Conservation (phyloP, 2,329 filamentous ascomycete species). For the Lasiodiplodia hormozganensis region DNA sequence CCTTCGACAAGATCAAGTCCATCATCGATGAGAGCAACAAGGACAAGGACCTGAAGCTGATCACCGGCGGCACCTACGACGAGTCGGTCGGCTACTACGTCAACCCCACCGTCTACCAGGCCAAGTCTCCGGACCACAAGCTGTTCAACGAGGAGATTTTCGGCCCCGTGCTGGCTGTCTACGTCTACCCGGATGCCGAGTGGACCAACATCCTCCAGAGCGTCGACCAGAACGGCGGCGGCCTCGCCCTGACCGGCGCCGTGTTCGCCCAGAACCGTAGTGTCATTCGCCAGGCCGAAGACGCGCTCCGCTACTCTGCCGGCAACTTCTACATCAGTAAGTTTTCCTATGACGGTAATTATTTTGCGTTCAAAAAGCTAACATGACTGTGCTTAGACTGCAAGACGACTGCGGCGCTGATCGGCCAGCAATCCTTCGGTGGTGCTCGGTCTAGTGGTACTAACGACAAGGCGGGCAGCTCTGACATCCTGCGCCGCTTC, state of each 20-base stretch:
- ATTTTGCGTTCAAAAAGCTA: neutral
- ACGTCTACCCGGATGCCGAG: constrained; percentile 79
- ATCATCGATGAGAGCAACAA: constrained; percentile 80
- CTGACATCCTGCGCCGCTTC: constrained; percentile 59
- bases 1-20: constrained; percentile 79
- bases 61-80: constrained; percentile 80
- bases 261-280: constrained; percentile 75
- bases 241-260: constrained; percentile 79
- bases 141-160: constrained; percentile 83
- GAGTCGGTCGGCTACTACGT: constrained; percentile 81
- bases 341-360: constrained; percentile 22
- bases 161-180: constrained; percentile 74
- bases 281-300: constrained; percentile 71
- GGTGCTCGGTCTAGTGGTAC: constrained; percentile 62
- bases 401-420: constrained; percentile 68
- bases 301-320: constrained; percentile 73
- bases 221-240: constrained; percentile 71
- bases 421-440: constrained; percentile 60
- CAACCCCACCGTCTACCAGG: constrained; percentile 80
- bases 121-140: constrained; percentile 74
- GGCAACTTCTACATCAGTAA: constrained; percentile 81
- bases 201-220: constrained; percentile 66
- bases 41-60: constrained; percentile 73
- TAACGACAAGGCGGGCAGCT: constrained; percentile 64
- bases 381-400: constrained; percentile 59